Conservation (phyloP, 306 rosid species). For the Malus sylvestris region DNA sequence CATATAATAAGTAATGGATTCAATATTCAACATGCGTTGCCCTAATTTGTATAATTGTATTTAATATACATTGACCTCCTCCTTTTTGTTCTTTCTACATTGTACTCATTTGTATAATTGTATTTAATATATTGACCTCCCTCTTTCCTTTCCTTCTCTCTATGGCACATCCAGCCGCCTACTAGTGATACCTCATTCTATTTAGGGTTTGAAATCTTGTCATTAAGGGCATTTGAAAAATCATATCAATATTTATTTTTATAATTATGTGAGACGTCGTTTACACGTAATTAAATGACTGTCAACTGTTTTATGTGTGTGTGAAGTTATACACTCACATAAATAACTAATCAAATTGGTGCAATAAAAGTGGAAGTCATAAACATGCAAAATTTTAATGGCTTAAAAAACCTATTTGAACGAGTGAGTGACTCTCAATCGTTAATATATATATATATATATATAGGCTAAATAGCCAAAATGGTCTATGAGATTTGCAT, state of each 20-base stretch:
- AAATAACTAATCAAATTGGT: not conserved
- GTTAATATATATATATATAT: too few relatives aligned
- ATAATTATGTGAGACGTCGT: too few relatives aligned
- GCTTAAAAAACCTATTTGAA: not conserved
- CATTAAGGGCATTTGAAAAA: not conserved
- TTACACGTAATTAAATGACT: not conserved
- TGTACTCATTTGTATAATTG: not conserved
- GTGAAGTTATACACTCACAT: not conserved
- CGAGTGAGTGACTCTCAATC: too few relatives aligned
- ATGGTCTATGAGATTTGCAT: too few relatives aligned
- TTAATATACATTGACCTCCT: not conserved
- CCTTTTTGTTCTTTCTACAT: too few relatives aligned
- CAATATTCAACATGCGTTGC: slow-evolving; percentile 2
- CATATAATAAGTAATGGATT: not conserved
- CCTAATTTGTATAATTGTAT: not conserved
- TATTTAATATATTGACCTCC: not conserved
- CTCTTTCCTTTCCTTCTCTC: not conserved
- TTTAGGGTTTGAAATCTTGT: not conserved
- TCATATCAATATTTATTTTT: not conserved
- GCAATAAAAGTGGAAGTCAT: not conserved
- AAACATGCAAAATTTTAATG: not conserved
- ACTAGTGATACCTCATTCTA: not conserved
- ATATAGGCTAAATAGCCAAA: too few relatives aligned
- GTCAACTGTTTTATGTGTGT: too few relatives aligned
- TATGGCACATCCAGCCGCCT: not conserved